Conservation (phyloP, 192 early-diverging fungal species). For the Entophlyctis luteolus region DNA sequence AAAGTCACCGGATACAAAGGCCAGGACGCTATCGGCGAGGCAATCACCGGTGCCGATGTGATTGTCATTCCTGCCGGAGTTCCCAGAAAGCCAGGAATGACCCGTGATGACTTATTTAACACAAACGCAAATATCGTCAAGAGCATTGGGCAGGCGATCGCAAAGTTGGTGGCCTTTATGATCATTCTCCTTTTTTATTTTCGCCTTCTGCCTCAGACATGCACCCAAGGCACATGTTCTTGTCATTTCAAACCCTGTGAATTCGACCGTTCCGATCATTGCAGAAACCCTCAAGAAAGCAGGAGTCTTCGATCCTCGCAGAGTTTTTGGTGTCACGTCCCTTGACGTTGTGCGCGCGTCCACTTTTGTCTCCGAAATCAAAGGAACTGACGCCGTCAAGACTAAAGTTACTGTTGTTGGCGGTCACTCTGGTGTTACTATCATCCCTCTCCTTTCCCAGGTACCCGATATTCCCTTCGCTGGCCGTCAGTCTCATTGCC, state of each 20-base stretch:
- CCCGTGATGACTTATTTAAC: constrained; percentile 67
- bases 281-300: constrained; percentile 89
- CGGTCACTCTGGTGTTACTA: constrained; percentile 94
- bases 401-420: constrained; percentile 82
- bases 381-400: constrained; percentile 63
- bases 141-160: constrained; percentile 50
- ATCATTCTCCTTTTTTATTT: constrained; percentile 9
- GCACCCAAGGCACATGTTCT: constrained; percentile 82
- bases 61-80: constrained; percentile 66
- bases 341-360: constrained; percentile 93
- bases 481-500: too few species aligned
- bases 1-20: constrained; percentile 55
- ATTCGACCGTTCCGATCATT: constrained; percentile 95
- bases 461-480: constrained; percentile 31
- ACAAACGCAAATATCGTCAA: constrained; percentile 66
- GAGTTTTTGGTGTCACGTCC: constrained; percentile 91
- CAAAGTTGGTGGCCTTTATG: constrained; percentile 45
- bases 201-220: constrained; percentile 41
- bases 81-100: constrained; percentile 68
- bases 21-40: constrained; percentile 47
- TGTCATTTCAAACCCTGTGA: constrained; percentile 97
- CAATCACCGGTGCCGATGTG: constrained; percentile 50
- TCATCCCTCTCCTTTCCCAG: constrained; percentile 85
- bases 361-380: constrained; percentile 79
- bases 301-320: constrained; percentile 81